Percentiles rank a stretch among this genome's conserved stretches.
Evolutionary conservation across 805 yeast genomes (phyloP).

Genomic region (Candida pseudoglaebosa): DNA sequence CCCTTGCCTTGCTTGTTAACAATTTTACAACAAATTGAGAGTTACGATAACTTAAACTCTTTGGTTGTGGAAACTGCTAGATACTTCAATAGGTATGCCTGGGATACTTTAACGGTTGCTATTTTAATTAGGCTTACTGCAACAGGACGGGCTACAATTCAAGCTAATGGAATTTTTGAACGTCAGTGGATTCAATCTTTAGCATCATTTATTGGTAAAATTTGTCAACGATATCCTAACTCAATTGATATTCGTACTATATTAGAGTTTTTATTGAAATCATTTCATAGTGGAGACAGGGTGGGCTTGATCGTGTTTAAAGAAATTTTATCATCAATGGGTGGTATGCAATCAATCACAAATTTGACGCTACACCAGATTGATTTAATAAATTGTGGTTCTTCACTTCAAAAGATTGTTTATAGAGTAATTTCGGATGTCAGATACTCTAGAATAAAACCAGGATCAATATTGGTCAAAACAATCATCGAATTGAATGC

Average conservation of each 20-base stretch:
- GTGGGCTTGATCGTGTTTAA: slow-evolving; percentile 61
- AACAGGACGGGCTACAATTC: slow-evolving; percentile 61
- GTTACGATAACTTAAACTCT: slow-evolving; percentile 81
- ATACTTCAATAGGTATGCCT: slow-evolving; percentile 69
- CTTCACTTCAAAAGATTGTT: slow-evolving; percentile 51
- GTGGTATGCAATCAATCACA: slow-evolving; percentile 69
- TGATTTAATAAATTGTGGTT: slow-evolving; percentile 60
- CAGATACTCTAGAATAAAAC: slow-evolving; percentile 42
- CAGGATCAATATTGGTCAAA: slow-evolving; percentile 50
- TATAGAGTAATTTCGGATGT: slow-evolving; percentile 56
- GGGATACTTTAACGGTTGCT: slow-evolving; percentile 81
- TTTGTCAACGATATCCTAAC: slow-evolving; percentile 51
- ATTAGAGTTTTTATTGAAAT: slow-evolving; percentile 54
- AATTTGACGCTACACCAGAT: slow-evolving; percentile 68
- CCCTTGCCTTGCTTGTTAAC: slow-evolving; percentile 76
- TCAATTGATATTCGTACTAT: slow-evolving; percentile 61
- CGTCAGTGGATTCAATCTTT: slow-evolving; percentile 84
- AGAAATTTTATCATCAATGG: slow-evolving; percentile 67
- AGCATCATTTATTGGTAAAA: slow-evolving; percentile 71
- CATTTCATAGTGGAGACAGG: slow-evolving; percentile 56
- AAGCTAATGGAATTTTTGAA: slow-evolving; percentile 75
- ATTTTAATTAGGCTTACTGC: slow-evolving; percentile 64
- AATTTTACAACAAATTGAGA: slow-evolving; percentile 77
- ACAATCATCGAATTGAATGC: slow-evolving; percentile 41
- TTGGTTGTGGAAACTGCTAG: slow-evolving; percentile 76